A percentile compares a stretch with the other conserved stretches of the same genome.
Conservation (phyloP, 2,329 filamentous ascomycete species). For the Juglanconis juglandina region DNA sequence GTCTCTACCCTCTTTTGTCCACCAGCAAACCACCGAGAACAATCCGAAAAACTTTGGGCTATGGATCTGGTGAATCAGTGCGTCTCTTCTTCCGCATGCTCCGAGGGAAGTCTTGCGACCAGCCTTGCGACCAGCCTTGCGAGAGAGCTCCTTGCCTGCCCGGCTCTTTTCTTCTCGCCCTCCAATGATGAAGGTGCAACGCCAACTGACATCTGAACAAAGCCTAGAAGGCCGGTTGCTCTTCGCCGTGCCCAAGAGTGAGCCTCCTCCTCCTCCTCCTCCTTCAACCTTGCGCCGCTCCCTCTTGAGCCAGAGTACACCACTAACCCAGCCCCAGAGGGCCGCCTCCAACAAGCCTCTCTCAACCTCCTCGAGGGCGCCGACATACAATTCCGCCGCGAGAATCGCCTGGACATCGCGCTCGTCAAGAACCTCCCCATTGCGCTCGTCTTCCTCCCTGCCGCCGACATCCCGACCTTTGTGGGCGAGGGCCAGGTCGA, state of each 20-base stretch:
- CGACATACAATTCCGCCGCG: conserved; percentile 94
- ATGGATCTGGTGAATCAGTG: conserved; percentile 57
- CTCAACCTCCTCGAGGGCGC: conserved; percentile 89
- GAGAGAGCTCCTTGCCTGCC: not conserved
- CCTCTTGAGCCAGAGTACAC: not conserved
- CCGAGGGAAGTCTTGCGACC: not conserved
- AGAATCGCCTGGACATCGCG: conserved; percentile 93
- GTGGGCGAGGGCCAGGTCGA: conserved; percentile 93
- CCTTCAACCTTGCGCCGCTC: not conserved
- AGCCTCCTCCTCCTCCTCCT: conserved; percentile 36
- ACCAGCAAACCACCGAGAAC: not conserved
- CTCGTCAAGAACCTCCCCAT: conserved; percentile 96
- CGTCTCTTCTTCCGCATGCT: conserved; percentile 15
- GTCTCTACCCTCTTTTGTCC: not conserved
- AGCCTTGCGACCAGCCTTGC: not conserved
- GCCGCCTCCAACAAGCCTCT: conserved; percentile 81
- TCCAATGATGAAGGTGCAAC: not conserved
- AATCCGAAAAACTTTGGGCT: not conserved
- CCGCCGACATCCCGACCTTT: conserved; percentile 95
- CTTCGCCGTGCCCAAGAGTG: conserved; percentile 98
- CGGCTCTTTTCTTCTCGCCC: not conserved
- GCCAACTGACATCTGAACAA: conserved; percentile 33
- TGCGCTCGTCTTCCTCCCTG: conserved; percentile 93
- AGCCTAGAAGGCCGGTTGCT: conserved; percentile 90
- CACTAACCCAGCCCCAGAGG: conserved; percentile 59